Percentiles rank a stretch among this genome's conserved stretches.
These are phyloP conservation scores for Diacronema lutheri DNA, from an alignment of 78 protist species.

Conservation along the genomic window DNA sequence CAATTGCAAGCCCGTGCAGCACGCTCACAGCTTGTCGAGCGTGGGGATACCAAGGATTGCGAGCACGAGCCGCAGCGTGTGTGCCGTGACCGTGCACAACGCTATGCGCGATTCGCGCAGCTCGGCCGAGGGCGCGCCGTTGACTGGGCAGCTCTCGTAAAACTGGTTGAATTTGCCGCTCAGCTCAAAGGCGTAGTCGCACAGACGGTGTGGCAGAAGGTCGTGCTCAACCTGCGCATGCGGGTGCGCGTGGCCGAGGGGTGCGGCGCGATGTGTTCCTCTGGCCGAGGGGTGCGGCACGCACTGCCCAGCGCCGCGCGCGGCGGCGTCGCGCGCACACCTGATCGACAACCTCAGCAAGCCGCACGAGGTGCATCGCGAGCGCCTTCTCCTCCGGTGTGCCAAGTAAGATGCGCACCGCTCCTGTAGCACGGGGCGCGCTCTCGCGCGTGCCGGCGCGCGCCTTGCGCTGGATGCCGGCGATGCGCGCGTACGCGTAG, in stretches of 20 bases:
- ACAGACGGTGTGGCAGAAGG: constrained; percentile 68
- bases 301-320: too few species aligned
- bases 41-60: constrained; percentile 15
- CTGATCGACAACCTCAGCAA: constrained; percentile 29
- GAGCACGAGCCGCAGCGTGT: neutral
- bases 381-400: constrained; percentile 5
- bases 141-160: constrained; percentile 58
- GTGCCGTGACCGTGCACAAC: constrained; percentile 3
- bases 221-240: neutral
- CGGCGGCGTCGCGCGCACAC: neutral
- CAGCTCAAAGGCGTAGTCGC: constrained; percentile 77
- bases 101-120: neutral
- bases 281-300: too few species aligned
- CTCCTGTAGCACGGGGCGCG: neutral
- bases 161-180: constrained; percentile 65
- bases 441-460: neutral
- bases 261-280: too few species aligned
- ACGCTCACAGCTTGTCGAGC: constrained; percentile 21
- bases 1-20: too few species aligned
- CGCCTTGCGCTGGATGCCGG: constrained; percentile 34
- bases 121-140: neutral
- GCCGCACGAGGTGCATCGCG: constrained; percentile 14
- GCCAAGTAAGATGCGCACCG: neutral
- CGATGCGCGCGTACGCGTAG: constrained; percentile 81
- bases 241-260: too few species aligned